Evolutionary conservation across 129 eudicot genomes (phyloP), one percentile per base, ranked within the genome.

Genomic region (Cynara cardunculus): DNA sequence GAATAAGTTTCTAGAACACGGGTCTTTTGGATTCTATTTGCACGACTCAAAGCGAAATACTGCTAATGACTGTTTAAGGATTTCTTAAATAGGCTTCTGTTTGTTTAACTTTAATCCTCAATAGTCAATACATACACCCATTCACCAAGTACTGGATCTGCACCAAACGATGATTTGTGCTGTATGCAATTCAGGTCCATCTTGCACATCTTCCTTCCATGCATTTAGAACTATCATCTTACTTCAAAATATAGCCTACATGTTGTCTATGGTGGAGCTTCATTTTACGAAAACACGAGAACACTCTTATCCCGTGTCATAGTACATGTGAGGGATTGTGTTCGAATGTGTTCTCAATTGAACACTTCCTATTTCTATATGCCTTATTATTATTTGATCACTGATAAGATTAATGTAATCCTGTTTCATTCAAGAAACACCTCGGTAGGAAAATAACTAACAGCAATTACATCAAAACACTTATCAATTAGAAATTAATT

Each of bases 391-490:
- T 24, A 25, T 56, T 75, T 25, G 31, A 37, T 78, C 41, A 70
- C 46, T 27, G 7, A 26, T 62, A 62, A 11, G 62, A 25, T 19
- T 25, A 6, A 22, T 72, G 11, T 28, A 19, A 44, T 68, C 10
- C 25, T 44, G 2, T 22, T 46, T 68, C 34, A 61, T 64, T 44
- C 81, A 59, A 75, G 35, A 76, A 76, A 34, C 72, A 46, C 62
- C 53, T 5, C 25, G n/a, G n/a, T n/a, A 46, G 22, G n/a, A 73
- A 73, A 24, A 25, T 24, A 44, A 32, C 14, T 28, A n/a, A 71
- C 34, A 31, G 75, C 75, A 71, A 24, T 34, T 21, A 34, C 77
- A 68, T 11, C 49, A 56, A 24, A 64, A 67, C 24, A 5, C 71
- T 53, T n/a, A 30, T 31, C 79, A 31, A 75, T 44, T 16, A 18